Evolutionary conservation across 495 filamentous ascomycete genomes (phyloP), one percentile per base, ranked within the genome.

Genomic region (Hypomontagnella submonticulosa): DNA sequence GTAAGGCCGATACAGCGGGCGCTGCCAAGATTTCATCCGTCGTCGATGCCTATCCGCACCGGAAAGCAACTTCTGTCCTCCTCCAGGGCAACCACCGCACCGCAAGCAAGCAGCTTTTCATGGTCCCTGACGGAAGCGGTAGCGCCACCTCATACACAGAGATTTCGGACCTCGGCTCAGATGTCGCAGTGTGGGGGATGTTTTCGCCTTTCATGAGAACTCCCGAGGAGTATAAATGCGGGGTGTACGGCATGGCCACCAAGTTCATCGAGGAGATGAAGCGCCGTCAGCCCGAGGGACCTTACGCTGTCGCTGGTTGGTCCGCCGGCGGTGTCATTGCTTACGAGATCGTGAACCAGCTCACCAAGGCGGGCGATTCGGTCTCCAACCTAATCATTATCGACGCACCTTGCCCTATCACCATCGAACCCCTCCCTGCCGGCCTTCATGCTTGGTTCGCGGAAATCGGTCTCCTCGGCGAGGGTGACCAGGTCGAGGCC

Each of bases 261-360:
- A 79, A 79, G 51, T 92, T 87, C 69, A 77, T 89, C 19, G 66
- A 75, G 2, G 88, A 89, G 67, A 88, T 92, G 55, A 82, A 83
- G 60, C 81, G 82, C 1, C 83, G 84, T 27, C 88, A 89, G 66
- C 84, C 87, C 1, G 27, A 75, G 0, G 90, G 90, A 5, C 90
- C 90, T 0, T 93, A 92, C 68, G 73, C 82, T 32, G 67, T 93
- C 4, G 83, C 84, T 8, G 90, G 90, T 12, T 97, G 93, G 93
- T 92, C 89, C 16, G 92, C 92, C 7, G 93, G 93, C 49, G 93
- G 93, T 40, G 91, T 95, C 33, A 88, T 93, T 64, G 92, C 92
- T 19, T 97, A 91, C 71, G 92, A 96, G 71, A 89, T 91, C 18
- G 87, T 87, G 27, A 86, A 86, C 53, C 88, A 92, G 62, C 80